Evolutionary conservation across 176 grass and related monocot genomes (phyloP).

Genomic region (Carex parvula): DNA sequence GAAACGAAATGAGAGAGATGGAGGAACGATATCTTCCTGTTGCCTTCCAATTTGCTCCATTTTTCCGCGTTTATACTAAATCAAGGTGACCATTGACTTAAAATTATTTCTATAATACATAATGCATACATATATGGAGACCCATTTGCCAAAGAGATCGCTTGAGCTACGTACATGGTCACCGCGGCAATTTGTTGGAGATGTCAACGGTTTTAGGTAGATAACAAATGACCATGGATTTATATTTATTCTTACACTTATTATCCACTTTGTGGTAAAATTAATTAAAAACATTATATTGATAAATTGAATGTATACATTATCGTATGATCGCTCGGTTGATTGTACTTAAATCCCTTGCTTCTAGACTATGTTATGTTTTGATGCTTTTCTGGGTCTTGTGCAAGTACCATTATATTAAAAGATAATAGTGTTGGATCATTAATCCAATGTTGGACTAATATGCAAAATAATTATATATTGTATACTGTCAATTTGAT

Average conservation of each 20-base stretch:
- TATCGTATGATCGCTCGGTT: too few relatives aligned
- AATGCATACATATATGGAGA: background rate
- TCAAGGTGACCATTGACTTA: background rate
- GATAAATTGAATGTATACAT: background rate
- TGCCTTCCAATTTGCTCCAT: background rate
- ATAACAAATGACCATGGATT: background rate
- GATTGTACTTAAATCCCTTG: background rate
- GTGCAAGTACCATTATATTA: background rate
- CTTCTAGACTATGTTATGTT: background rate
- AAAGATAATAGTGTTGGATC: too few relatives aligned
- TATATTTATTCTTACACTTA: background rate
- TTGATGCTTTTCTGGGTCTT: background rate
- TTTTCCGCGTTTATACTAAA: background rate
- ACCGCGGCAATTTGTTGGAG: background rate
- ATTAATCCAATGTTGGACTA: too few relatives aligned
- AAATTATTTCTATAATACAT: background rate
- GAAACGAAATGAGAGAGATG: background rate
- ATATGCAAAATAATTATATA: too few relatives aligned
- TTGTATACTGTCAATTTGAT: too few relatives aligned
- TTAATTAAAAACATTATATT: background rate
- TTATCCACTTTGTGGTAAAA: background rate
- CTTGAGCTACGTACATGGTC: background rate
- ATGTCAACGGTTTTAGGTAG: background rate
- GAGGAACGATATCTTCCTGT: background rate
- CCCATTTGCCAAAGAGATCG: background rate